These are phyloP conservation scores for Helicocarpus griseus DNA, from an alignment of 2,329 filamentous ascomycete genomes.

Conservation along the genomic window DNA sequence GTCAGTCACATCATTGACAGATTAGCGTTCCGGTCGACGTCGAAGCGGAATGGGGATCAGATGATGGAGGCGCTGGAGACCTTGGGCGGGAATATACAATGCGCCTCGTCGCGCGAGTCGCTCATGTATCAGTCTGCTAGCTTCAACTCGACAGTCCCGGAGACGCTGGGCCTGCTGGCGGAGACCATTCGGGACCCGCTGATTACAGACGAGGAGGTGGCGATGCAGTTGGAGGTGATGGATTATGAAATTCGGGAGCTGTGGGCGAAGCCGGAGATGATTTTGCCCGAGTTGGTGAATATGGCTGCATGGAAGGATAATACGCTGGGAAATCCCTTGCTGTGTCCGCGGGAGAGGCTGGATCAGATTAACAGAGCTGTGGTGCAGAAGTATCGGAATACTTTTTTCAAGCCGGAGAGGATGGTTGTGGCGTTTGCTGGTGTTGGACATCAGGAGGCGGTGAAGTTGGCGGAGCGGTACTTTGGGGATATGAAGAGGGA, in stretches of 20 bases:
- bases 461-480: slow-evolving; percentile 68
- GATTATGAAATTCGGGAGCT: slow-evolving; percentile 96
- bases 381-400: slow-evolving; percentile 66
- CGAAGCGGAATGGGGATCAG: slow-evolving; percentile 60
- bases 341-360: slow-evolving; percentile 81
- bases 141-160: slow-evolving; percentile 85
- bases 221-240: slow-evolving; percentile 78
- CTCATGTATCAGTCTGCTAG: slow-evolving; percentile 99
- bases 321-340: slow-evolving; percentile 82
- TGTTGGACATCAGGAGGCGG: slow-evolving; percentile 69
- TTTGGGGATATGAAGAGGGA: slow-evolving; percentile 80
- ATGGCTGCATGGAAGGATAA: slow-evolving; percentile 95
- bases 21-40: slow-evolving; percentile 85
- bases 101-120: slow-evolving; percentile 85
- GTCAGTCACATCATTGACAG: slow-evolving; percentile 95
- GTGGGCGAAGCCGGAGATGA: slow-evolving; percentile 93
- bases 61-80: slow-evolving; percentile 83
- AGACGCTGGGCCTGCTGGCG: slow-evolving; percentile 72
- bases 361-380: slow-evolving; percentile 61
- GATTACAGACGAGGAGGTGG: slow-evolving; percentile 78
- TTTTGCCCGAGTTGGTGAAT: slow-evolving; percentile 88
- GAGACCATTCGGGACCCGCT: slow-evolving; percentile 84
- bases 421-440: slow-evolving; percentile 95
- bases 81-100: slow-evolving; percentile 91
- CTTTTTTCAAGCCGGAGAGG: slow-evolving; percentile 80